Percentiles rank a stretch among this genome's conserved stretches.
Evolutionary conservation across 805 yeast genomes (phyloP).

Genomic region (Hanseniaspora nectarophila): DNA sequence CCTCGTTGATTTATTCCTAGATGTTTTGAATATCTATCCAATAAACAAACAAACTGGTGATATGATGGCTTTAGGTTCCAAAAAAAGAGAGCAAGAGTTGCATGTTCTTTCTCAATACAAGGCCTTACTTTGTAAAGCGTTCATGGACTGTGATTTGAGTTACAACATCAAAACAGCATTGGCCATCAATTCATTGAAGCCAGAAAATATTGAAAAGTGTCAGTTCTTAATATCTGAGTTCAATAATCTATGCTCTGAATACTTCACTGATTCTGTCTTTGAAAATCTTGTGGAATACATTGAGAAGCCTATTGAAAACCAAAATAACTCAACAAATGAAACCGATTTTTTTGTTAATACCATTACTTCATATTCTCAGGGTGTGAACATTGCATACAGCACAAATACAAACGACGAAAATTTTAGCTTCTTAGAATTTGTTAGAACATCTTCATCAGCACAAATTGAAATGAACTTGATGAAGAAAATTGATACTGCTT

Average conservation of each 20-base stretch:
- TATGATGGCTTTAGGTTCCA: slow-evolving; percentile 18
- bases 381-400: slow-evolving; percentile 21
- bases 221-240: slow-evolving; percentile 55
- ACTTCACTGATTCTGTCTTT: neutral
- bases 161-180: slow-evolving; percentile 36
- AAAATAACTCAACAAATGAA: neutral
- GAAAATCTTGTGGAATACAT: neutral
- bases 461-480: neutral
- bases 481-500: slow-evolving; percentile 25
- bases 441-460: slow-evolving; percentile 38
- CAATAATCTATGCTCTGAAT: slow-evolving; percentile 14
- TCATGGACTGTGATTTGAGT: slow-evolving; percentile 47
- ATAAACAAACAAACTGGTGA: slow-evolving; percentile 34
- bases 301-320: neutral
- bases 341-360: neutral
- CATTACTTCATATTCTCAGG: slow-evolving; percentile 2
- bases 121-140: slow-evolving; percentile 44
- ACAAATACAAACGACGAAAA: slow-evolving; percentile 18
- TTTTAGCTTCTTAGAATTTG: slow-evolving; percentile 9
- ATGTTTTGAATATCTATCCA: slow-evolving; percentile 48
- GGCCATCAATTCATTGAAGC: slow-evolving; percentile 19
- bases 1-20: slow-evolving; percentile 59
- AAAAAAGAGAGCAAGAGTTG: slow-evolving; percentile 33
- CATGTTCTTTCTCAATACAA: slow-evolving; percentile 49
- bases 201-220: slow-evolving; percentile 41